Percentiles rank a stretch among this genome's conserved stretches.
Conservation (phyloP, 2,329 filamentous ascomycete genomes). For the Alternaria consortialis region DNA sequence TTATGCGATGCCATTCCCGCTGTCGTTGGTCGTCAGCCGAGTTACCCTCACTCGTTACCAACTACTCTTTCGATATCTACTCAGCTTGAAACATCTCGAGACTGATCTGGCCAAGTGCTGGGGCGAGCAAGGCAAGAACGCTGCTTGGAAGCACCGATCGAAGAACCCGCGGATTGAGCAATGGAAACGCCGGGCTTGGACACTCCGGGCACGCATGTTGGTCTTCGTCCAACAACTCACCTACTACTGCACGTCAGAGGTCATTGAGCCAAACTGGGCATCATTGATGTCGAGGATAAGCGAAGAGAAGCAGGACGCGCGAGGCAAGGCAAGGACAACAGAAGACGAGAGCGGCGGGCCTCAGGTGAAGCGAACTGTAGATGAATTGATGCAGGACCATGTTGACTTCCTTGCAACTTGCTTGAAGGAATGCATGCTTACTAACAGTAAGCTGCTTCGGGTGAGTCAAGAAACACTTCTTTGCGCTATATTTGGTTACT, state of each 20-base stretch:
- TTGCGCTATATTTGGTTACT: neutral
- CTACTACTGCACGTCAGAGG: slow-evolving; percentile 96
- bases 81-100: slow-evolving; percentile 90
- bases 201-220: slow-evolving; percentile 89
- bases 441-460: slow-evolving; percentile 91
- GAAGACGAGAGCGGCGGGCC: slow-evolving; percentile 48
- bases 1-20: slow-evolving; percentile 91
- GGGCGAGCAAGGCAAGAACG: slow-evolving; percentile 84
- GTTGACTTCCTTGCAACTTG: slow-evolving; percentile 98
- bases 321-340: slow-evolving; percentile 47
- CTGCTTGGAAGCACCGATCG: slow-evolving; percentile 84
- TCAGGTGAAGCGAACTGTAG: slow-evolving; percentile 79
- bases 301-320: slow-evolving; percentile 60
- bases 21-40: slow-evolving; percentile 92
- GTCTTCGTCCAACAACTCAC: slow-evolving; percentile 96
- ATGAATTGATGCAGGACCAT: slow-evolving; percentile 98
- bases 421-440: slow-evolving; percentile 98
- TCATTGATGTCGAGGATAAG: slow-evolving; percentile 88
- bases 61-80: slow-evolving; percentile 90
- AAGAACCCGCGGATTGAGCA: slow-evolving; percentile 78
- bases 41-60: slow-evolving; percentile 98
- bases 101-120: slow-evolving; percentile 85
- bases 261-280: slow-evolving; percentile 98
- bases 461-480: slow-evolving; percentile 60
- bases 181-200: slow-evolving; percentile 95